Conservation (phyloP, 2,329 filamentous ascomycete genomes). For the Aspergillus sp. region DNA sequence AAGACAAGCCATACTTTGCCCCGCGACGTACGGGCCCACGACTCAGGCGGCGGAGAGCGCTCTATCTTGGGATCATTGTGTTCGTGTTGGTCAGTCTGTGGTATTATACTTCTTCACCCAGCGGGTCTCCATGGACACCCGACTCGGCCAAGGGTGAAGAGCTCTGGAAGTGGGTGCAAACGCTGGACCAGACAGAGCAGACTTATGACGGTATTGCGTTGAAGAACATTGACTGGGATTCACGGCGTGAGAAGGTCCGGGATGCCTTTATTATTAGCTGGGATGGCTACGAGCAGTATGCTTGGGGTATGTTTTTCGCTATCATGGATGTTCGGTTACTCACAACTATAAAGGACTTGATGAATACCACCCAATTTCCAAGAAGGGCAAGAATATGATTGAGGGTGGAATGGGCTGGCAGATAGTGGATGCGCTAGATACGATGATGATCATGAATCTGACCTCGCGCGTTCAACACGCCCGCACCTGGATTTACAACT, state of each 20-base stretch:
- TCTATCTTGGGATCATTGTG: constrained; percentile 58
- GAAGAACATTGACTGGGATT: constrained; percentile 70
- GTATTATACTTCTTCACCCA: constrained; percentile 55
- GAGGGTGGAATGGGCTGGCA: constrained; percentile 94
- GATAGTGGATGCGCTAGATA: constrained; percentile 94
- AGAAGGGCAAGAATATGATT: constrained; percentile 81
- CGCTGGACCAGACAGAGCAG: constrained; percentile 50
- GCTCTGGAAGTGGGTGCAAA: constrained; percentile 62
- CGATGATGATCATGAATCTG: constrained; percentile 97
- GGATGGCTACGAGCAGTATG: constrained; percentile 89
- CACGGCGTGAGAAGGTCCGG: constrained; percentile 77
- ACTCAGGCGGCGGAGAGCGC: constrained; percentile 67
- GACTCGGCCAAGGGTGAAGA: constrained; percentile 44
- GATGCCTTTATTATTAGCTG: constrained; percentile 91
- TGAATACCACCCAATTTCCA: constrained; percentile 82
- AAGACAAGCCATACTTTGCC: constrained; percentile 88
- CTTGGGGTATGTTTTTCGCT: constrained; percentile 73
- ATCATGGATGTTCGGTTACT: neutral
- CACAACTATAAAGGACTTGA: constrained; percentile 55
- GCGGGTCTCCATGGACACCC: constrained; percentile 25
- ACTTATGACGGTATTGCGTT: constrained; percentile 30
- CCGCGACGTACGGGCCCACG: constrained; percentile 60
- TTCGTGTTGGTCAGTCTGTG: constrained; percentile 66
- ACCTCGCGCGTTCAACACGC: constrained; percentile 83
- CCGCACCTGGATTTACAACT: constrained; percentile 82